Evolutionary conservation across 2,329 filamentous ascomycete genomes (phyloP).

Genomic region (Colletotrichum sp.): DNA sequence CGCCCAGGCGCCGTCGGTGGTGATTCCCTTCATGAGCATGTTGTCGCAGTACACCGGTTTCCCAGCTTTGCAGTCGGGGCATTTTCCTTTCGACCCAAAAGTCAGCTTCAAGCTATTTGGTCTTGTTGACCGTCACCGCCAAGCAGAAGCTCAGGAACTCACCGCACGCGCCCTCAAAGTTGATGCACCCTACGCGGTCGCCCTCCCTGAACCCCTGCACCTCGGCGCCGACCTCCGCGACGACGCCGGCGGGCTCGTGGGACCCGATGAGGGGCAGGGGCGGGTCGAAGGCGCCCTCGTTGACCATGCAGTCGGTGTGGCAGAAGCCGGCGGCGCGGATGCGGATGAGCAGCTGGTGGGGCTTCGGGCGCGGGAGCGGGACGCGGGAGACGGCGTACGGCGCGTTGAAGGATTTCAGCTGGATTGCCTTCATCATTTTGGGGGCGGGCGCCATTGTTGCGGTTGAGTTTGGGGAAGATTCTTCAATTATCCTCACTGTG

Average conservation of each 20-base stretch:
- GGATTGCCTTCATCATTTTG: not conserved
- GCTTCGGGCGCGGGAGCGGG: conserved; percentile 1
- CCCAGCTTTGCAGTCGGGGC: conserved; percentile 10
- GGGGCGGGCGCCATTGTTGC: not conserved
- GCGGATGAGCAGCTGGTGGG: conserved; percentile 17
- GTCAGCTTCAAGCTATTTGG: no score
- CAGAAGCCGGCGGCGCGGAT: conserved; percentile 20
- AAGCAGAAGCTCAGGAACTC: not conserved
- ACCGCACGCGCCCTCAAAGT: conserved; percentile 18
- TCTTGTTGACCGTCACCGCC: no score
- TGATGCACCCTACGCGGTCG: conserved; percentile 23
- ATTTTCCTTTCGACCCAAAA: not conserved
- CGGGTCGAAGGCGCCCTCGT: conserved; percentile 10
- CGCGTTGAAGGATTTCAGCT: not conserved
- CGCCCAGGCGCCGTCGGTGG: conserved; percentile 10
- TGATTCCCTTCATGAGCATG: conserved; percentile 12
- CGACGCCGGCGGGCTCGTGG: conserved; percentile 13
- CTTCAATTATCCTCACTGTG: no score
- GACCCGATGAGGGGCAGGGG: conserved; percentile 10
- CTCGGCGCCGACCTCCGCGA: not conserved
- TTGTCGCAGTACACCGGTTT: conserved; percentile 17
- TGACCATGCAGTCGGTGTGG: conserved; percentile 21
- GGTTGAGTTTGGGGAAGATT: no score
- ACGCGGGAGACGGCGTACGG: conserved; percentile 9
- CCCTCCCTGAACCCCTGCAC: not conserved